These are phyloP conservation scores for Kwoniella sp. DNA, from an alignment of 768 basidiomycete species.

Conservation along the genomic window DNA sequence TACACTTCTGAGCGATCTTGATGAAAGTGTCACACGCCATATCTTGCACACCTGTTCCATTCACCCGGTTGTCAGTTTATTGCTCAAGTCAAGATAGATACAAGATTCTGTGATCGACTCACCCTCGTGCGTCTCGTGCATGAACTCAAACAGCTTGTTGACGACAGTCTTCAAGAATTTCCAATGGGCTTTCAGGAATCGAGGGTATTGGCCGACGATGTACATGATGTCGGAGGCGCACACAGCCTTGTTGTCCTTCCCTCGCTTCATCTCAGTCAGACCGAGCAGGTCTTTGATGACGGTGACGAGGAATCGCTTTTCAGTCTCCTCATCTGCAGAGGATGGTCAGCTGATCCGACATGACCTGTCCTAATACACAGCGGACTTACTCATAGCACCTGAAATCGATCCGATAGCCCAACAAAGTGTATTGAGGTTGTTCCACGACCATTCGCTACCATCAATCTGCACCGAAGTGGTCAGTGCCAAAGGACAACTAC, in stretches of 20 bases:
- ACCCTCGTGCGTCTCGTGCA: conserved; percentile 99
- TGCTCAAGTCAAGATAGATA: neutral
- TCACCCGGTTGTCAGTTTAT: neutral
- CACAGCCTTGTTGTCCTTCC: conserved; percentile 99
- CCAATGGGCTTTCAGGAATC: conserved; percentile 99
- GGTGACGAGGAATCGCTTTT: conserved; percentile 97
- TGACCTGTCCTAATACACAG: conserved; percentile 51
- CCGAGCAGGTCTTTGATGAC: conserved; percentile 99
- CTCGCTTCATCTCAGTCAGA: conserved; percentile 94
- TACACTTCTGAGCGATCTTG: conserved; percentile 98
- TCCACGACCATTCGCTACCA: conserved; percentile 98
- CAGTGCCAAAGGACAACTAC: conserved; percentile 11
- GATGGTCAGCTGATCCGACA: conserved; percentile 10
- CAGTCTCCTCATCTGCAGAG: conserved; percentile 86
- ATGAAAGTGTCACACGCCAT: conserved; percentile 99
- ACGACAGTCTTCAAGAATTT: conserved; percentile 99
- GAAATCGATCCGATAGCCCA: conserved; percentile 99
- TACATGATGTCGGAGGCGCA: conserved; percentile 71
- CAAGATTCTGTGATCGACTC: conserved; percentile 27
- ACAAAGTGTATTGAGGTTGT: conserved; percentile 96
- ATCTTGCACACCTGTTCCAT: conserved; percentile 83
- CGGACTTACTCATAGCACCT: conserved; percentile 85
- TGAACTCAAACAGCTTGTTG: conserved; percentile 99
- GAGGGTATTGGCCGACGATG: conserved; percentile 98
- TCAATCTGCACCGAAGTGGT: conserved; percentile 62